Base-by-base conservation (phyloP, 768 basidiomycete species). In the Pleurotus cornucopiae region DNA sequence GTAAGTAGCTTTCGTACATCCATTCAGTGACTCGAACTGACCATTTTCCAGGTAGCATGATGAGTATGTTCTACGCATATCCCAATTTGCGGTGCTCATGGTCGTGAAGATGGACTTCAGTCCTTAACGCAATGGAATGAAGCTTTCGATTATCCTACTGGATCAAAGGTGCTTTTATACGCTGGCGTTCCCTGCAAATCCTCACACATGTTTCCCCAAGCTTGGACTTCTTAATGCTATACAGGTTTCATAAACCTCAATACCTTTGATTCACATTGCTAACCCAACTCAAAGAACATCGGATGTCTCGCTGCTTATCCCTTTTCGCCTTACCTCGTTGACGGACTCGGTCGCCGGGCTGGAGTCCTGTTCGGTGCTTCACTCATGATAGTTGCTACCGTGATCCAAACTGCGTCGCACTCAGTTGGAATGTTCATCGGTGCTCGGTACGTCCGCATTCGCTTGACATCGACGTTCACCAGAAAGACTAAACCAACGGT, bases 381-480 rank as follows among this genome's bases (percentile, higher is more conserved):
- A 21, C 73, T 86, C 63, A 86, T 88, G 83, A 71, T 79, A 37
- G 69, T 73, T 26, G 86, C 76, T 11, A 82, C 80, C 4, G 78
- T 76, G 40, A 34, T 86, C 43, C 86, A 88, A 63, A 79, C 82
- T 0, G 82, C 82, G 7, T 75, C 84, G 5, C 74, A 80, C 57
- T 80, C 78, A 39, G 75, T 85, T 39, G 75, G 76, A 47, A 83
- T 85, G 80, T 87, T 87, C 71, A 84, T 86, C 59, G 84, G 83
- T 26, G 81, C 85, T 54, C 79, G 85, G 76, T 80, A 58, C 39
- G 70, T 44, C 9, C 6, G 37, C 6, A 46, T n/a, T 21, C n/a
- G 3, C 13, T 6, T 7, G 12, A 25, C 14, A 14, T 30, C 12
- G 18, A 26, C 21, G 18, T 34, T 5, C 7, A 46, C 23, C 23